Conservation (phyloP, 1,139 yeast genomes). For the Yamadazyma dushanensis region DNA sequence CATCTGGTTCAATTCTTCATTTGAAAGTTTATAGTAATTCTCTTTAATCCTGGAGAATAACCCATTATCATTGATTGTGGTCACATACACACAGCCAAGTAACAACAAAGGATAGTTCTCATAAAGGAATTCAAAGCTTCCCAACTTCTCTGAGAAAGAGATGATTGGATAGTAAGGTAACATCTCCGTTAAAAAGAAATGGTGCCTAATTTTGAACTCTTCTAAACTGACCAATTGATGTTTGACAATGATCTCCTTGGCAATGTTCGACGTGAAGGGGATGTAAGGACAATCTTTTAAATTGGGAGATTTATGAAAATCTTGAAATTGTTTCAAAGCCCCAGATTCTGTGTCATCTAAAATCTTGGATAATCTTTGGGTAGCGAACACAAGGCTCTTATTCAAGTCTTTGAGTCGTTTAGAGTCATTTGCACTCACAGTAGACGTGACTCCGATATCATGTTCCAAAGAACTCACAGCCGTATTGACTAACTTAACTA, state of each 20-base stretch:
- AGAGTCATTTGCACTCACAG: constrained; percentile 10
- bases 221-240: constrained; percentile 20
- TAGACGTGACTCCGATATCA: constrained; percentile 15
- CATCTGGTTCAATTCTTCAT: constrained; percentile 36
- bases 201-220: constrained; percentile 34
- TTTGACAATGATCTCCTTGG: constrained; percentile 36
- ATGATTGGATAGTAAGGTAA: constrained; percentile 50
- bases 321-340: constrained; percentile 17
- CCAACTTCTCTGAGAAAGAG: constrained; percentile 34
- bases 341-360: constrained; percentile 10
- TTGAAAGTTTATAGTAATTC: constrained; percentile 12
- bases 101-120: constrained; percentile 46
- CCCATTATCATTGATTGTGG: constrained; percentile 46
- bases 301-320: constrained; percentile 17
- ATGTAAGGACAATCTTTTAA: constrained; percentile 32
- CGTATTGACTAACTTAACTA: constrained; percentile 15
- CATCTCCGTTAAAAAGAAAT: constrained; percentile 37
- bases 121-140: constrained; percentile 38
- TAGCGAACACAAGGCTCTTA: not conserved
- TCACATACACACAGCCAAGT: constrained; percentile 48
- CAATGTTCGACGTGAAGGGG: constrained; percentile 39
- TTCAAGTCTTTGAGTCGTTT: constrained; percentile 10
- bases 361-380: constrained; percentile 11
- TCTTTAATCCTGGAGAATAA: constrained; percentile 15
- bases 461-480: constrained; percentile 18